Conservation (phyloP, 2,329 filamentous ascomycete genomes). For the Xenoacremonium recifei region DNA sequence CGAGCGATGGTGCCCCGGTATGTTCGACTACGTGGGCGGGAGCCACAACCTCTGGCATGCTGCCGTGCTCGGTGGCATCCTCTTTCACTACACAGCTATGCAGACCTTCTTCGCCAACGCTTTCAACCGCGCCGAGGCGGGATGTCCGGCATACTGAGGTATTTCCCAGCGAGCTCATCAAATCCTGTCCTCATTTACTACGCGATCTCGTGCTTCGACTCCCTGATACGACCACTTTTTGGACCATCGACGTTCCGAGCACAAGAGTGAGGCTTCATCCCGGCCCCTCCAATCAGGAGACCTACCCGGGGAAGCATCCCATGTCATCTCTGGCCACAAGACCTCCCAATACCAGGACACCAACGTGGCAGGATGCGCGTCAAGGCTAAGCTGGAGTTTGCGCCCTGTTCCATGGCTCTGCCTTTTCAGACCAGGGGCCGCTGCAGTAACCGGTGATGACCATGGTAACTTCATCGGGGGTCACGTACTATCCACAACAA, state of each 20-base stretch:
- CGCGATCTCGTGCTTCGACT: not conserved
- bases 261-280: not conserved
- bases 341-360: not conserved
- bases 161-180: not conserved
- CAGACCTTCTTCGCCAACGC: constrained; percentile 85
- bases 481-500: too few species aligned
- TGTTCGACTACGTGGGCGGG: constrained; percentile 92
- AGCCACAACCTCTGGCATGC: constrained; percentile 98
- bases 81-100: constrained; percentile 98
- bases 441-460: too few species aligned
- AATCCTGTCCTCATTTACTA: not conserved
- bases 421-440: too few species aligned
- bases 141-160: constrained; percentile 53
- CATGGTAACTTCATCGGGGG: too few species aligned
- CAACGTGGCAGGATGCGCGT: not conserved
- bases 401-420: not conserved
- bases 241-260: not conserved
- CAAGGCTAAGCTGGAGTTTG: not conserved
- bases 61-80: constrained; percentile 87
- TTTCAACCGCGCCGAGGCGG: constrained; percentile 64
- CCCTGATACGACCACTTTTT: not conserved
- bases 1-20: constrained; percentile 87
- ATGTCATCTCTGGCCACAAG: not conserved
- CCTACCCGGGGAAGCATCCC: not conserved
- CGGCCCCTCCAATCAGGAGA: not conserved